Evolutionary conservation across 2,329 filamentous ascomycete genomes (phyloP).

Genomic region (Hawksworthiomyces lignivorus): DNA sequence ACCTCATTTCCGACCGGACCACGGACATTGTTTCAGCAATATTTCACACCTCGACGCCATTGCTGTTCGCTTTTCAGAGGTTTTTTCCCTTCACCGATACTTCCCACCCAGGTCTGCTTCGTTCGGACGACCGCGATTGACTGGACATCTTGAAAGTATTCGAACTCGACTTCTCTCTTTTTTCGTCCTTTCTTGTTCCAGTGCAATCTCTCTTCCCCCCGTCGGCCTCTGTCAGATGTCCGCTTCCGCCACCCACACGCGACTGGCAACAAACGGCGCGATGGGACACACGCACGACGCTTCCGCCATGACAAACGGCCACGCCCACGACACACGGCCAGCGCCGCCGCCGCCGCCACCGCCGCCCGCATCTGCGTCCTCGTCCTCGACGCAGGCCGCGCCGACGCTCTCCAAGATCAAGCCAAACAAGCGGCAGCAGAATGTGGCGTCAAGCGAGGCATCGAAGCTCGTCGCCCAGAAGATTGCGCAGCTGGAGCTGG

Average conservation of each 20-base stretch:
- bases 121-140: too few relatives aligned
- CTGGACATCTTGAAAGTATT: too few relatives aligned
- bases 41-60: too few relatives aligned
- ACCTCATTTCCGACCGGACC: too few relatives aligned
- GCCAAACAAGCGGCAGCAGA: constrained; percentile 80
- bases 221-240: too few relatives aligned
- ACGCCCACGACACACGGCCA: constrained; percentile 30
- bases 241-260: constrained; percentile 26
- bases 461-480: constrained; percentile 86
- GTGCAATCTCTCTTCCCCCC: too few relatives aligned
- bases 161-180: too few relatives aligned
- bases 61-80: too few relatives aligned
- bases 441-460: constrained; percentile 76
- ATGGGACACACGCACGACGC: constrained; percentile 21
- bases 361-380: constrained; percentile 30
- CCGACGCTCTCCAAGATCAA: constrained; percentile 45
- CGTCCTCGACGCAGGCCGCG: constrained; percentile 24
- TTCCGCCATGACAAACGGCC: constrained; percentile 25
- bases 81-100: too few relatives aligned
- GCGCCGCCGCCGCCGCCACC: constrained; percentile 33
- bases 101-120: too few relatives aligned
- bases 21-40: too few relatives aligned
- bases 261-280: constrained; percentile 24
- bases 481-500: constrained; percentile 90
- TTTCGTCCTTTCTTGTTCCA: too few relatives aligned